Evolutionary conservation across 2,329 filamentous ascomycete genomes (phyloP).

Genomic region (Chaetomiaceae sp.): DNA sequence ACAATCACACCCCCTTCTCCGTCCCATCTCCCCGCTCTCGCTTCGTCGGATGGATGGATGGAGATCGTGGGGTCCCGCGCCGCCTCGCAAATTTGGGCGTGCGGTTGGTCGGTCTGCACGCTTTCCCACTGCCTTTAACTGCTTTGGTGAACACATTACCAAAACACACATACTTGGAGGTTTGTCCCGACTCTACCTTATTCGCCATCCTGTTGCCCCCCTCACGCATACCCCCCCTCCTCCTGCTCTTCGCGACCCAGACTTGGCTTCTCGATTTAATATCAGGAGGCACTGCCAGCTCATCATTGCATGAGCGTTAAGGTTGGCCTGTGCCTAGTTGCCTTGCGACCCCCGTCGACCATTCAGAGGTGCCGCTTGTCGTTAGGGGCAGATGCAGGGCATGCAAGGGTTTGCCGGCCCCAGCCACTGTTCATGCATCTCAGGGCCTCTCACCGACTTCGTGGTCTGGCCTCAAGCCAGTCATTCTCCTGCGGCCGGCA

Average conservation of each 20-base stretch:
- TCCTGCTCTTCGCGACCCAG: slow-evolving; percentile 23
- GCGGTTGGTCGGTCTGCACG: too few species aligned
- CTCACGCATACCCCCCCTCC: too few species aligned
- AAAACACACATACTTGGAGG: slow-evolving; percentile 9
- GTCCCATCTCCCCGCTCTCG: slow-evolving; percentile 18
- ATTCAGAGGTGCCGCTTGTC: slow-evolving; percentile 29
- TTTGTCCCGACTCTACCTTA: slow-evolving; percentile 1
- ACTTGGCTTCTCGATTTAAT: slow-evolving; percentile 44
- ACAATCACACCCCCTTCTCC: neutral
- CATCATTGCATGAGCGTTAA: slow-evolving; percentile 65
- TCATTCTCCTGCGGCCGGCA: slow-evolving; percentile 24
- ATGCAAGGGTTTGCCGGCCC: slow-evolving; percentile 33
- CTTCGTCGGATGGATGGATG: slow-evolving; percentile 14
- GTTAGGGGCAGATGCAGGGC: slow-evolving; percentile 29
- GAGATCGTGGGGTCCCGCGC: slow-evolving; percentile 5
- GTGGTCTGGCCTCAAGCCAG: slow-evolving; percentile 31
- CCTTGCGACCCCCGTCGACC: slow-evolving; percentile 33
- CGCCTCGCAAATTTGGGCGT: too few species aligned
- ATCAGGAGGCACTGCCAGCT: slow-evolving; percentile 65
- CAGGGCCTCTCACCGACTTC: slow-evolving; percentile 43
- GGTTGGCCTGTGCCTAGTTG: slow-evolving; percentile 39
- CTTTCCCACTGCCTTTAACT: too few species aligned
- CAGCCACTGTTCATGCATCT: slow-evolving; percentile 43
- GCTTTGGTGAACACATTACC: too few species aligned
- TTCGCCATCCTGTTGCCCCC: slow-evolving; percentile 19